These are phyloP conservation scores for Scheffersomyces ergatensis DNA, from an alignment of 805 yeast genomes.

Conservation along the genomic window DNA sequence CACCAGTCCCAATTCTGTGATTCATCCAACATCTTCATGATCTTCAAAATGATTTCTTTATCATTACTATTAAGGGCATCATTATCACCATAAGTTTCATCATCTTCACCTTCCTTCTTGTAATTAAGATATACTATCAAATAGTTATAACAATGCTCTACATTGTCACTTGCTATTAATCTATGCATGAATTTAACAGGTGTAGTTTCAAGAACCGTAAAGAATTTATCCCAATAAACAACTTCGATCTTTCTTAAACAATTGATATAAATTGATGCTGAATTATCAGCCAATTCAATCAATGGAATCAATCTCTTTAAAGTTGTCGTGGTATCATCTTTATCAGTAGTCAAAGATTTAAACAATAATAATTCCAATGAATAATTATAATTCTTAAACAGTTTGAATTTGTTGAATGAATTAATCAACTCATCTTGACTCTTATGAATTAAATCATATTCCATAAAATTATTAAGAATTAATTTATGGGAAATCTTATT, in stretches of 20 bases:
- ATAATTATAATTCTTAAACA: conserved; percentile 43
- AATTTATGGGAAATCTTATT: conserved; percentile 37
- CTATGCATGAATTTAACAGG: conserved; percentile 47
- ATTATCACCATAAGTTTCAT: conserved; percentile 1
- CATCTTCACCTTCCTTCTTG: conserved; percentile 37
- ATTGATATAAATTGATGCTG: conserved; percentile 42
- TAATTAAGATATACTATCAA: conserved; percentile 51
- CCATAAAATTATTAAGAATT: conserved; percentile 45
- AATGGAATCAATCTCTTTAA: conserved; percentile 16
- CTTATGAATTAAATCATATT: conserved; percentile 39
- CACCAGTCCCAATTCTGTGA: conserved; percentile 51
- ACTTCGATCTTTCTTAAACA: conserved; percentile 61
- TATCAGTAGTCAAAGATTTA: conserved; percentile 31
- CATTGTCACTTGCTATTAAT: conserved; percentile 38
- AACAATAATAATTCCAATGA: conserved; percentile 50
- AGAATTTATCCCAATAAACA: conserved; percentile 52
- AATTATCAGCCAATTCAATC: conserved; percentile 14
- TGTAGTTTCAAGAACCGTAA: conserved; percentile 35
- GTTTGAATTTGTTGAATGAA: conserved; percentile 30
- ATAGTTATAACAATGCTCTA: conserved; percentile 49
- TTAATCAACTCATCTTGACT: conserved; percentile 21
- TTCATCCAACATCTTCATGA: conserved; percentile 40
- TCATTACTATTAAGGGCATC: conserved; percentile 27
- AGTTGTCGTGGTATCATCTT: conserved; percentile 11
- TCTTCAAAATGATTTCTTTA: conserved; percentile 38